Percentiles rank a stretch among this genome's conserved stretches.
These are phyloP conservation scores for Zygosaccharomyces kombuchaensis DNA, from an alignment of 805 yeast species.

Conservation along the genomic window DNA sequence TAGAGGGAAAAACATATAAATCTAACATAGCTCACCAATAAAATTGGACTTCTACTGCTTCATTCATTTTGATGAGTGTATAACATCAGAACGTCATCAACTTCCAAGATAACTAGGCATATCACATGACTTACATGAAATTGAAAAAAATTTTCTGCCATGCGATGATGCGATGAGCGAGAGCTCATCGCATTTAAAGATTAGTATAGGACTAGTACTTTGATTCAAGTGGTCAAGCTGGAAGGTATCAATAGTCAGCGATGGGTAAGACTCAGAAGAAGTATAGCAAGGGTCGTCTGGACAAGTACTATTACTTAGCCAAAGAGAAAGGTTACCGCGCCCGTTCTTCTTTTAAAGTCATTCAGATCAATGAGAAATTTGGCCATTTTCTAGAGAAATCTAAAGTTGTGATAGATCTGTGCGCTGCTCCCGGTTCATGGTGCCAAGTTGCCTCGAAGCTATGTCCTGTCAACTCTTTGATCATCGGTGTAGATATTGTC, in stretches of 20 bases:
- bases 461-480: constrained; percentile 88
- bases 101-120: background rate
- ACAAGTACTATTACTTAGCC: constrained; percentile 91
- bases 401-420: constrained; percentile 92
- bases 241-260: background rate
- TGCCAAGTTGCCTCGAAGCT: constrained; percentile 96
- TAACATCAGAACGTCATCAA: background rate
- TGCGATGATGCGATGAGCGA: constrained; percentile 12
- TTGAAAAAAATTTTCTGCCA: constrained; percentile 3
- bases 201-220: background rate
- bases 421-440: constrained; percentile 99
- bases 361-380: constrained; percentile 93
- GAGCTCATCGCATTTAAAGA: constrained; percentile 9
- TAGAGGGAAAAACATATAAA: too few species aligned
- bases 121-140: constrained; percentile 4
- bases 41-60: background rate
- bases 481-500: constrained; percentile 98
- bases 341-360: constrained; percentile 93
- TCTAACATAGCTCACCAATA: too few species aligned
- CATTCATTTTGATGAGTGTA: too few species aligned
- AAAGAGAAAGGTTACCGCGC: constrained; percentile 98
- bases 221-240: background rate
- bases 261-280: constrained; percentile 95
- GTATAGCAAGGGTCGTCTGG: constrained; percentile 97
- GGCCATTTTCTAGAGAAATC: constrained; percentile 93